Evolutionary conservation across 2,329 filamentous ascomycete species (phyloP).

Genomic region (Paecilomyces dactylethromorphus): DNA sequence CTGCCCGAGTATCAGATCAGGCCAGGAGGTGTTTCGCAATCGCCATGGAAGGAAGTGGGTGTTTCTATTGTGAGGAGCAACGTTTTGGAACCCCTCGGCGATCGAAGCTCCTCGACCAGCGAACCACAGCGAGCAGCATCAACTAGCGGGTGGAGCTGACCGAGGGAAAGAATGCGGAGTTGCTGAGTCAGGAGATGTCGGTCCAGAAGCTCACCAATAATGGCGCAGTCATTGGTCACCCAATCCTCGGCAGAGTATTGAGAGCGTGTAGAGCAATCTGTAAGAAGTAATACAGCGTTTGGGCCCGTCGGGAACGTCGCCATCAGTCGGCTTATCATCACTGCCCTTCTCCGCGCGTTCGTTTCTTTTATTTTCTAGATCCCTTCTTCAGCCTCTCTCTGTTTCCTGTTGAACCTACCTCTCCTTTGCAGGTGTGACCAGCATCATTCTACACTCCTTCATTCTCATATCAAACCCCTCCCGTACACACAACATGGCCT

Average conservation of each 20-base stretch:
- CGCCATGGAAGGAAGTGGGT: no score
- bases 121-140: no score
- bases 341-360: neutral
- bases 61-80: no score
- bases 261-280: neutral
- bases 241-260: neutral
- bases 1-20: no score
- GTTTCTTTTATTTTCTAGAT: neutral
- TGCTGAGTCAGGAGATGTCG: slow-evolving; percentile 3
- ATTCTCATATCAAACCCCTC: neutral
- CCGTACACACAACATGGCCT: slow-evolving; percentile 26
- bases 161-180: neutral
- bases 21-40: no score
- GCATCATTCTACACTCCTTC: neutral
- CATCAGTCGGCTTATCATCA: neutral
- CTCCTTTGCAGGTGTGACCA: neutral
- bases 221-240: neutral
- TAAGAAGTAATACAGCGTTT: neutral
- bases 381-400: neutral
- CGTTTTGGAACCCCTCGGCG: neutral
- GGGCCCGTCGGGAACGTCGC: neutral
- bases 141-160: no score
- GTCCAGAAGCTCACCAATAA: slow-evolving; percentile 4
- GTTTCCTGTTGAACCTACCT: neutral
- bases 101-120: no score